Base-by-base conservation (phyloP, 805 yeast genomes). In the Pichia occidentalis region DNA sequence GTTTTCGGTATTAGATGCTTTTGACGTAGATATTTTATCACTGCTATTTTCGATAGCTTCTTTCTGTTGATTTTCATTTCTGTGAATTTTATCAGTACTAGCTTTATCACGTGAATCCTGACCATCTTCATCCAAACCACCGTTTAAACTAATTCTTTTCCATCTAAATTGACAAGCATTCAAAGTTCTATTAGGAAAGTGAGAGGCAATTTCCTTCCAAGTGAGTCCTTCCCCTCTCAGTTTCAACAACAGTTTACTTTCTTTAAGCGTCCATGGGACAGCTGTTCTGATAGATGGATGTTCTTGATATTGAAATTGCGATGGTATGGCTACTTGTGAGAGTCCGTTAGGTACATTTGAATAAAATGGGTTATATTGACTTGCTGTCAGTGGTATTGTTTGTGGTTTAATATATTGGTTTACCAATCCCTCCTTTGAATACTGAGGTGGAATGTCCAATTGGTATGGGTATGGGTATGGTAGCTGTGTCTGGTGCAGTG, bases 141-240 rank as follows among this genome's bases (percentile, higher is more conserved):
- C 37, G 21, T 38, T 38, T 24, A 38, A 8, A 20, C 28, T 38
- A 3, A 38, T 24, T 4, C 42, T 22, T 14, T 38, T 39, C 43
- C 43, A 39, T 34, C 38, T 39, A 27, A 39, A 39, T 22, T 39
- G 43, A 31, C 43, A 39, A 11, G 43, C 43, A 26, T 39, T 39
- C 8, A 39, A n/a, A 10, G 43, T 39, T 13, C 43, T 19, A 21
- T 30, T 35, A 11, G 31, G 11, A 19, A 39, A 39, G 11, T 27
- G 24, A 12, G 34, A 20, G 2, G 43, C 24, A 17, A 39, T 39
- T 35, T 39, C 39, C 32, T 32, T 39, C 43, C 43, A 39, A 2
- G 39, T 34, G 2, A 39, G 17, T 1, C 43, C 39, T 6, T 19
- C 12, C 2, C 35, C 36, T 22, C 39, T 25, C 23, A 39, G 22